phyloP scores from a whole-genome alignment of 306 rosid genomes.

The Lathyrus tuberosus region DNA sequence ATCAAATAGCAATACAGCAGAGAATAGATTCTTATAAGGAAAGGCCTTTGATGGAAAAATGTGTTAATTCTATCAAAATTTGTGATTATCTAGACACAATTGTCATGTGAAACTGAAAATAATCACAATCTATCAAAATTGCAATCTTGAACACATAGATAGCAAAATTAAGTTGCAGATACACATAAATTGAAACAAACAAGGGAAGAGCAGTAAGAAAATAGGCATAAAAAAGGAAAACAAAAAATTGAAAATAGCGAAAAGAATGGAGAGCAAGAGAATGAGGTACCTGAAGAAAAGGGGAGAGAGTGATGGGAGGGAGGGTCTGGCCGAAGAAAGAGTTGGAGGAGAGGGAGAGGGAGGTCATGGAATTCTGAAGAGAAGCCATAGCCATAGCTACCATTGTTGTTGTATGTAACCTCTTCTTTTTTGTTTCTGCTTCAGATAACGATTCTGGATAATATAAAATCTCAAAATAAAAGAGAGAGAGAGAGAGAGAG shows the following conservation, averaged over 20 bases:
- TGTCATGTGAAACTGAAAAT: neutral
- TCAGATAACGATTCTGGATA: constrained; percentile 54
- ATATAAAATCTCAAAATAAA: constrained; percentile 9
- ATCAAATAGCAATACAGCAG: too few relatives aligned
- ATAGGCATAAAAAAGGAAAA: neutral
- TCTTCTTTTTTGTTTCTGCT: constrained; percentile 24
- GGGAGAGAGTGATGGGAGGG: constrained; percentile 51
- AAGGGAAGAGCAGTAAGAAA: too few relatives aligned
- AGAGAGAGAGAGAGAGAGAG: neutral
- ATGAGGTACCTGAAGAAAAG: constrained; percentile 56
- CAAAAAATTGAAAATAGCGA: neutral
- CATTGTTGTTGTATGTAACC: constrained; percentile 52
- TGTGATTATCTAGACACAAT: neutral
- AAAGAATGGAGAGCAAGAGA: constrained; percentile 13
- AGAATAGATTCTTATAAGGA: neutral
- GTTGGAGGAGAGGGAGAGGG: constrained; percentile 75
- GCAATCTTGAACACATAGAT: too few relatives aligned
- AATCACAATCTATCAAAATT: neutral
- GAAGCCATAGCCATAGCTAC: constrained; percentile 97
- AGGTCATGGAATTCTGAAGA: constrained; percentile 76
- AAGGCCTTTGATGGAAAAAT: neutral
- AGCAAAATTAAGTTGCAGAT: too few relatives aligned
- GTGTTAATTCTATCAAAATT: neutral
- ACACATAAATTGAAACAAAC: too few relatives aligned
- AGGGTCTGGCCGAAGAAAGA: constrained; percentile 85